Base-by-base conservation (phyloP, 2,329 filamentous ascomycete genomes). In the Colletotrichum navitas region DNA sequence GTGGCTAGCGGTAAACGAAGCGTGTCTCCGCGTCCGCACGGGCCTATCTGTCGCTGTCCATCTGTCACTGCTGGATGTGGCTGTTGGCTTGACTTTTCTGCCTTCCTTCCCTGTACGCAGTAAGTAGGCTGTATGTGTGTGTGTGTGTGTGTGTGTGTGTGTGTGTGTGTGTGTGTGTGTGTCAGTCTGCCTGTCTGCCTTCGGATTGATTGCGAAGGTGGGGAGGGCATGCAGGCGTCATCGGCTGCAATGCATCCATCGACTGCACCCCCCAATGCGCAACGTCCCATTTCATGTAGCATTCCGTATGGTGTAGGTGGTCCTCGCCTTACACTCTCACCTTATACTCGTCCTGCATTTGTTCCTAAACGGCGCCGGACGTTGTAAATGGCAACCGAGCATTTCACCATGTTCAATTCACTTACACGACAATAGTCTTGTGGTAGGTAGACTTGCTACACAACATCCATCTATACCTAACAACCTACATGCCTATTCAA, bases 1-100 rank as follows among this genome's bases (percentile, higher is more conserved):
- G 68, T 71, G 68, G 64, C 58, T 60, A 63, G 58, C 58, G 62
- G 54, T 55, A 61, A 66, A 52, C 63, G 67, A 70, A 60, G 61
- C 52, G 66, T 67, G 66, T 52, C 24, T 34, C 47, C 59, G 32
- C 29, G 59, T 49, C 59, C 45, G n/a, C 59, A 45, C 56, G 43
- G 36, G 56, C 29, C 39, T 32, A 36, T 12, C 21, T 60, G 3
- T 34, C 26, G 16, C 26, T 32, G 26, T 29, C 51, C 8, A 24
- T 14, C 47, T 51, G 47, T 51, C 47, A 16, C 47, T 32, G 29
- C 32, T 54, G 29, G 10, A 29, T 26, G 5, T 26, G 26, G 49
- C 26, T 52, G 21, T 49, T 26, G 49, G 24, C 52, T 34, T 34
- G 10, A 2, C 11, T 54, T 54, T 7, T 14, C 5, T 26, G 6